Conservation (phyloP, 257 asterid genomes). For the Mitragyna speciosa region DNA sequence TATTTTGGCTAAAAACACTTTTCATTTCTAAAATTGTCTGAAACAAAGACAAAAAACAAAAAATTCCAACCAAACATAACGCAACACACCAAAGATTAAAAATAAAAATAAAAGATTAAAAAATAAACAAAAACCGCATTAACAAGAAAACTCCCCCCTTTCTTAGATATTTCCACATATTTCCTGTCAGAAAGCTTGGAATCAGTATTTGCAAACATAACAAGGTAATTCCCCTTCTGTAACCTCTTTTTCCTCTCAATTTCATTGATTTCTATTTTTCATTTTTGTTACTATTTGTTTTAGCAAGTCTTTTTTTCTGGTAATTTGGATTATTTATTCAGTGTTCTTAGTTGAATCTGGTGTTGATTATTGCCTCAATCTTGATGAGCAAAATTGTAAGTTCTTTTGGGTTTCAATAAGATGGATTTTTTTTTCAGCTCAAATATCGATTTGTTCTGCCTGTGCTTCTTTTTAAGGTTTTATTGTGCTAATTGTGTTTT, state of each 20-base stretch:
- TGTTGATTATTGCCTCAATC: neutral
- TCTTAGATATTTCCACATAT: neutral
- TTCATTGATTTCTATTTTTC: neutral
- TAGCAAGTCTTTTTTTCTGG: neutral
- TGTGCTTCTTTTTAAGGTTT: neutral
- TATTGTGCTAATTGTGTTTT: too few relatives aligned
- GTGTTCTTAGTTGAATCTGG: neutral
- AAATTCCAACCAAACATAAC: too few relatives aligned
- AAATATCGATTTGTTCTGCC: neutral
- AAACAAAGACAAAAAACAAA: neutral
- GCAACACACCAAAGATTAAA: too few relatives aligned
- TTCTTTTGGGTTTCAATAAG: neutral
- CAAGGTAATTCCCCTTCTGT: constrained; percentile 12
- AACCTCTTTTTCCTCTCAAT: neutral
- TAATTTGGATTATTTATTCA: neutral
- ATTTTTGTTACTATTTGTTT: neutral
- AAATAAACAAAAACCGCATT: neutral
- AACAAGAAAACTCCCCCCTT: constrained; percentile 10
- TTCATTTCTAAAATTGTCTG: neutral
- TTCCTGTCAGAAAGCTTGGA: neutral
- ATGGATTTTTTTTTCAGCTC: neutral
- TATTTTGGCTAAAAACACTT: too few relatives aligned
- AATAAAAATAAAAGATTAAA: neutral
- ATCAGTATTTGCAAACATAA: neutral
- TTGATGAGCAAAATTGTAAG: neutral